Evolutionary conservation across 1,139 yeast species (phyloP), one percentile per base, ranked within the genome.

Genomic region (Sugiyamaella paludigena): DNA sequence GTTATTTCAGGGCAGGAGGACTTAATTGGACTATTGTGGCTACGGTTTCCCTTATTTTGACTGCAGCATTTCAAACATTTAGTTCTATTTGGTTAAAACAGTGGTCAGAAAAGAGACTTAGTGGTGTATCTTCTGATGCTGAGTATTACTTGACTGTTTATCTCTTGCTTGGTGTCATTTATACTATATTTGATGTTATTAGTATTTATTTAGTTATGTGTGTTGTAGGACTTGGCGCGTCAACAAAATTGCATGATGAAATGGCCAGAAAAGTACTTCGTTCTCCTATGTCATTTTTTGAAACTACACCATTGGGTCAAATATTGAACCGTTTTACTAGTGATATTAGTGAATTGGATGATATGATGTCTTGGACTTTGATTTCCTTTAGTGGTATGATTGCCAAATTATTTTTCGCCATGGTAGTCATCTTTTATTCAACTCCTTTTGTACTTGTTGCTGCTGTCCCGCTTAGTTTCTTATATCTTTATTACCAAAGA

Each of bases 241-340:
- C 97, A 7, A 80, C 74, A 51, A 78, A 74, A 51, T 75, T 92
- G 53, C 98, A 92, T 67, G 79, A 83, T 54, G 69, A 71, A 29
- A 91, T 92, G 98, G 83, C 95, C 3, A 68, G 69, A 34, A 75
- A 88, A 53, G 96, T 92, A 9, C 70, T 92, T 54, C 77, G 92
- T 54, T 95, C 98, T 0, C 98, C 98, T 53, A 94, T 92, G 98
- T 79, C 89, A 35, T 92, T 94, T 66, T 92, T 94, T 64, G 98
- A 94, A 69, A 89, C 97, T 0, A 92, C 98, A 0, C 99, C 98
- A 43, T 80, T 92, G 56, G 98, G 99, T 32, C 80, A 98, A 68
- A 81, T 94, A 51, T 75, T 92, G 68, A 94, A 94, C 73, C 77
- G 98, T 65, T 92, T 92, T 66, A 87, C 98, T 4, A 88, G 83